Evolutionary conservation across 176 grass and related monocot genomes (phyloP), one percentile per base, ranked within the genome.

Genomic region (Thinopyrum elongatum): DNA sequence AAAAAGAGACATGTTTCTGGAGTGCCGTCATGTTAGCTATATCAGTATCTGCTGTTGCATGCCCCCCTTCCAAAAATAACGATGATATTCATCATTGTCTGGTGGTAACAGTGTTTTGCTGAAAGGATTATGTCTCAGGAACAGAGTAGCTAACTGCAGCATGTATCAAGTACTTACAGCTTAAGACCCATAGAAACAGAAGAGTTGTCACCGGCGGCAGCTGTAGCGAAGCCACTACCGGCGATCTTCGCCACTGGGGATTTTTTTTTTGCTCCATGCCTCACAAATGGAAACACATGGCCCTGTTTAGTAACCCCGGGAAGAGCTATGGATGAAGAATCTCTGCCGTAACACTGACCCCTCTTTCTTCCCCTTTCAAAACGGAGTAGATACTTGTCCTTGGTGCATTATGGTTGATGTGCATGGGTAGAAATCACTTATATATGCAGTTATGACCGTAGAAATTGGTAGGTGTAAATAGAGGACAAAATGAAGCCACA

Each of bases 1-100:
- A 97, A 70, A 92, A 97, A 12, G 84, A 80, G 13, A 44, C 92
- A 78, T 97, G 94, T 76, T 92, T 97, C 42, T 97, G 81, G 9
- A 94, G 88, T 38, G 83, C 80, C 3, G 88, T 97, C 88, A 89
- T 84, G 34, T 94, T 87, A 30, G 65, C 83, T 34, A 44, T 65
- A 57, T 67, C 49, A 69, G 26, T 23, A 9, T 70, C 9, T 10
- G 81, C 88, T 15, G 10, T 53, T 41, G 30, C 64, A n/a, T 62
- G 53, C 0, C 26, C 66, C 0, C 74, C 70, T 29, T 47, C 38
- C 13, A 80, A 34, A 82, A 16, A 57, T 28, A 80, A 47, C 6
- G 77, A 69, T 8, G 35, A 65, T 42, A 55, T 51, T 57, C 30
- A 55, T 22, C 2, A 61, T 22, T 33, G 0, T 0, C 31, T 1